phyloP scores from a whole-genome alignment of 257 asterid genomes.

The Nicotiana otophora region DNA sequence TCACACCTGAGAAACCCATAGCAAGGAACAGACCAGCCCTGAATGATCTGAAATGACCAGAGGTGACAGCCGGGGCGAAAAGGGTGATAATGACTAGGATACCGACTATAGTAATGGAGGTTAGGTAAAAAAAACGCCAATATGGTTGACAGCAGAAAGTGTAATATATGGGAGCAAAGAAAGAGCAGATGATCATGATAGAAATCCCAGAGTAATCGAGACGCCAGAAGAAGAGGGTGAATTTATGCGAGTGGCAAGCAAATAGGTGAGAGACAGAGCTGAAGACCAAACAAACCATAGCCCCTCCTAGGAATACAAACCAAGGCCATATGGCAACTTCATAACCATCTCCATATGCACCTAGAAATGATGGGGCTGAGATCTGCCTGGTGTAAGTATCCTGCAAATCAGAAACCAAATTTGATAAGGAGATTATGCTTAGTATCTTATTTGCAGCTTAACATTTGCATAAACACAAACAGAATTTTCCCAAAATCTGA shows the following conservation, averaged over 20 bases:
- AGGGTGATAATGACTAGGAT: constrained; percentile 52
- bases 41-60: constrained; percentile 58
- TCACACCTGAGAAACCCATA: constrained; percentile 87
- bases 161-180: constrained; percentile 77
- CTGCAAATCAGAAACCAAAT: constrained; percentile 29
- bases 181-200: constrained; percentile 76
- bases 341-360: constrained; percentile 18
- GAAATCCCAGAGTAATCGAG: constrained; percentile 87
- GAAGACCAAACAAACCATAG: constrained; percentile 64
- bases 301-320: constrained; percentile 83
- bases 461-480: not conserved
- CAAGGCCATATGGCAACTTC: constrained; percentile 75
- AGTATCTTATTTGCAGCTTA: not conserved
- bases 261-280: constrained; percentile 83
- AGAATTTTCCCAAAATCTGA: not conserved
- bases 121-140: constrained; percentile 61
- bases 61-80: constrained; percentile 58
- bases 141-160: constrained; percentile 54
- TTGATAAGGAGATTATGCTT: not conserved
- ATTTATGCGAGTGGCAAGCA: constrained; percentile 82
- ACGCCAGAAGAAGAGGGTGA: constrained; percentile 83
- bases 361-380: constrained; percentile 28
- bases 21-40: constrained; percentile 62
- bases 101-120: constrained; percentile 52
- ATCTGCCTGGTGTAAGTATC: constrained; percentile 35